Evolutionary conservation across 306 rosid genomes (phyloP).

Genomic region (Trichosanthes cucumerina): DNA sequence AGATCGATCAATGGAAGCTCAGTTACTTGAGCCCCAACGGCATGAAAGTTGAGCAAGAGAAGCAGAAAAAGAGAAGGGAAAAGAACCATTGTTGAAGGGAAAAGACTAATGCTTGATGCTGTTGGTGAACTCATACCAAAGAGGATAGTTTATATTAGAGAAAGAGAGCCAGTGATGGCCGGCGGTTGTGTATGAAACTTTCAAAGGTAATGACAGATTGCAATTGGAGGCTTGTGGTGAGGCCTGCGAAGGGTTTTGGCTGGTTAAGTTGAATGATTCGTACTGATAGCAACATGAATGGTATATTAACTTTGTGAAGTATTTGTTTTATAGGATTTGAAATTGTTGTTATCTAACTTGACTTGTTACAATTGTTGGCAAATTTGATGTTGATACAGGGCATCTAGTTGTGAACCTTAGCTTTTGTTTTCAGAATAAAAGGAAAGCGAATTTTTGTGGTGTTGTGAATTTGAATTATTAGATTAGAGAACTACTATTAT

Average conservation of each 20-base stretch:
- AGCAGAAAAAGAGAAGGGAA: background rate
- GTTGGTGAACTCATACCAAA: background rate
- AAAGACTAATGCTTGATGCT: background rate
- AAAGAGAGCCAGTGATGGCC: background rate
- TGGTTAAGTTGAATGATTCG: background rate
- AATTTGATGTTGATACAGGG: background rate
- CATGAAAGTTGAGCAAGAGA: background rate
- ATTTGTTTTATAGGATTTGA: background rate
- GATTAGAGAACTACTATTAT: background rate
- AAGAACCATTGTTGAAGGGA: background rate
- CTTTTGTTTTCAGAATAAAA: background rate
- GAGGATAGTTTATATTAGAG: background rate
- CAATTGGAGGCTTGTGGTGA: slow-evolving; percentile 1
- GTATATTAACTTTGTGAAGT: background rate
- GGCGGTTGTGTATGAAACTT: background rate
- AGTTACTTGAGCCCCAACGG: background rate
- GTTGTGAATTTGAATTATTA: background rate
- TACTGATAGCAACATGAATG: background rate
- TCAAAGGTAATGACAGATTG: background rate
- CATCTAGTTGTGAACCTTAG: background rate
- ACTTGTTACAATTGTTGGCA: background rate
- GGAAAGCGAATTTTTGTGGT: background rate
- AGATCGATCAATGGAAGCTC: background rate
- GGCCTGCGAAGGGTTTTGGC: slow-evolving; percentile 1
- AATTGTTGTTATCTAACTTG: background rate